Percentiles rank a stretch among this genome's conserved stretches.
Conservation (phyloP, 2,329 filamentous ascomycete genomes). For the Amauroascus niger region DNA sequence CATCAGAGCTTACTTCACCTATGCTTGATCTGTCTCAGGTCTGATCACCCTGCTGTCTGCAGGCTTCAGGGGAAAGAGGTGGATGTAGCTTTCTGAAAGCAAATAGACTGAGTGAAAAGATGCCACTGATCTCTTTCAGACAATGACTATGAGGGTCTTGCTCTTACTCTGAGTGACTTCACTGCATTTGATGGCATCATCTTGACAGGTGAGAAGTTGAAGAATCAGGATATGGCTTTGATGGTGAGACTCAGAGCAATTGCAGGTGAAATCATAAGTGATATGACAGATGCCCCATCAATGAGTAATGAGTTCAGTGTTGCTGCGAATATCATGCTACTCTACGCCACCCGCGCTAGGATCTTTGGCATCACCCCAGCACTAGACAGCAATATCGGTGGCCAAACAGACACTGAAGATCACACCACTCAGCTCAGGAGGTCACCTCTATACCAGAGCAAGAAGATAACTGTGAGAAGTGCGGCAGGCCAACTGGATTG, state of each 20-base stretch:
- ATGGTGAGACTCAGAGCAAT: not conserved
- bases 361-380: not conserved
- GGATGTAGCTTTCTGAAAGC: not conserved
- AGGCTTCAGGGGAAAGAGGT: not conserved
- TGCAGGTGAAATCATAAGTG: not conserved
- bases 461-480: not conserved
- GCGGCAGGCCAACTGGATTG: not conserved
- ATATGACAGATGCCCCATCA: not conserved
- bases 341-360: not conserved
- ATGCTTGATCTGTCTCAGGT: slow-evolving; percentile 4
- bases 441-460: not conserved
- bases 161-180: not conserved
- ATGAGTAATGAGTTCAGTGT: not conserved
- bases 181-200: not conserved
- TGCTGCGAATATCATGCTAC: not conserved
- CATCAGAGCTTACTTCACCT: slow-evolving; percentile 1
- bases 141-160: not conserved
- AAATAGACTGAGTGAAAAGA: not conserved
- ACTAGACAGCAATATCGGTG: not conserved
- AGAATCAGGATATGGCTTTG: not conserved
- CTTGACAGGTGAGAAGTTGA: not conserved
- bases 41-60: not conserved
- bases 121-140: not conserved
- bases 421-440: not conserved
- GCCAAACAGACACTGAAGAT: not conserved